A percentile compares a stretch with the other conserved stretches of the same genome.
Evolutionary conservation across 345 rosid genomes (phyloP).

Genomic region (Anastatica hierochuntica): DNA sequence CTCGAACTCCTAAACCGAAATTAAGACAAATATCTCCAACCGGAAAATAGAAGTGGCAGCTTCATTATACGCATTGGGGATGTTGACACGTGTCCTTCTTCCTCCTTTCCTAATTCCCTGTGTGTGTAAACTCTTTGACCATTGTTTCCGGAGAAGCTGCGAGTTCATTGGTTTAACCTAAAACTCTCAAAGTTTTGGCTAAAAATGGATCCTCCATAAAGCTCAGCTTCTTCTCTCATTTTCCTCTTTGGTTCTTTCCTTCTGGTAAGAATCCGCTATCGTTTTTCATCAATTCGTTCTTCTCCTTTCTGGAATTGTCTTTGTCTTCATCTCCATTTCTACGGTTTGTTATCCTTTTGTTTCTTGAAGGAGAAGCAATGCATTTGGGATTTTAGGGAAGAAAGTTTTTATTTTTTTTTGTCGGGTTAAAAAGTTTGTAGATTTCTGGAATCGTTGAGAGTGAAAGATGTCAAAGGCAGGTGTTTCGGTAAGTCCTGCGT

Average conservation of each 20-base stretch:
- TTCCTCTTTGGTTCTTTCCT: constrained; percentile 23
- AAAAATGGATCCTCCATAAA: constrained; percentile 17
- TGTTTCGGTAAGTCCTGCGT: constrained; percentile 38
- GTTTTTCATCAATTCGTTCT: too few species aligned
- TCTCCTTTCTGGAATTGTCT: not conserved
- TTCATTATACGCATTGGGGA: not conserved
- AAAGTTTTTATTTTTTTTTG: not conserved
- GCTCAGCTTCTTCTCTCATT: constrained; percentile 11
- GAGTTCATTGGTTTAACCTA: constrained; percentile 13
- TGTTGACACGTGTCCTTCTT: constrained; percentile 22
- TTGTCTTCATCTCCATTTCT: not conserved
- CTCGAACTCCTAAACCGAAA: too few species aligned
- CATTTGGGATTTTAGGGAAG: constrained; percentile 18
- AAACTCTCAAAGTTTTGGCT: constrained; percentile 1
- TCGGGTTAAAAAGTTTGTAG: not conserved
- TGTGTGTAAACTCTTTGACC: constrained; percentile 12
- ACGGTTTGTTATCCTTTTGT: constrained; percentile 4
- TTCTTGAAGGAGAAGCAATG: constrained; percentile 9
- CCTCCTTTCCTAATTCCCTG: too few species aligned
- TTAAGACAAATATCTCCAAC: too few species aligned
- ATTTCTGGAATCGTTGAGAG: not conserved
- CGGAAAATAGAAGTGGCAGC: too few species aligned
- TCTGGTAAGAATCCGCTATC: constrained; percentile 31
- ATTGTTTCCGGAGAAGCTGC: constrained; percentile 17
- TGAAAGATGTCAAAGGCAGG: constrained; percentile 48